These are phyloP conservation scores for Backusella tarrabulga DNA, from an alignment of 192 early-diverging fungal genomes.

Conservation along the genomic window DNA sequence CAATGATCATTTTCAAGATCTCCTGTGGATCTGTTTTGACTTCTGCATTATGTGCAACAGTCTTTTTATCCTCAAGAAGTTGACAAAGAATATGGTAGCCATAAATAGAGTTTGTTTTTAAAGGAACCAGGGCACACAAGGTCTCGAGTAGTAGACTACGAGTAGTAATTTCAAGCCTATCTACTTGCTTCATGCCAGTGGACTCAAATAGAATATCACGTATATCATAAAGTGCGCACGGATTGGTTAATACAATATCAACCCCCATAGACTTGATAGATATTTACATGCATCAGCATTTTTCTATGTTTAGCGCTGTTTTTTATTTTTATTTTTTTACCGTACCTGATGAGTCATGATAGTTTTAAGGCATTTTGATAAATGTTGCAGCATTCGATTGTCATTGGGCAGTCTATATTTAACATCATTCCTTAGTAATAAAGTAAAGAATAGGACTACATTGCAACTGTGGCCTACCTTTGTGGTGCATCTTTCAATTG, in stretches of 20 bases:
- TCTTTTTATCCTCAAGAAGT: constrained; percentile 21
- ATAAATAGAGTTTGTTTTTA: constrained; percentile 25
- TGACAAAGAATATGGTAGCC: constrained; percentile 34
- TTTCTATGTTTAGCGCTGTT: not conserved
- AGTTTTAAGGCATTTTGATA: constrained; percentile 38
- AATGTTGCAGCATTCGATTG: constrained; percentile 34
- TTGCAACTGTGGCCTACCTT: constrained; percentile 9
- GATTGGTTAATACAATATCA: constrained; percentile 26
- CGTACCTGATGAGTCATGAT: constrained; percentile 40
- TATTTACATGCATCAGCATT: no score
- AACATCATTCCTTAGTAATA: not conserved
- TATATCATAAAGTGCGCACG: constrained; percentile 28
- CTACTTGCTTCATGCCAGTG: constrained; percentile 22
- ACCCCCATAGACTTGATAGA: constrained; percentile 25
- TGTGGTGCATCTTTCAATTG: constrained; percentile 36
- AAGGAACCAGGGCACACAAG: constrained; percentile 26
- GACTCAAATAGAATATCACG: constrained; percentile 36
- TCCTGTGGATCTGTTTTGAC: constrained; percentile 30
- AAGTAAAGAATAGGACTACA: not conserved
- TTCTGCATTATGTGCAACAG: not conserved
- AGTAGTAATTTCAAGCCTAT: constrained; percentile 32
- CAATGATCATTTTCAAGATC: constrained; percentile 18
- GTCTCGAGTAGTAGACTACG: constrained; percentile 32
- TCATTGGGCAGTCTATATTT: constrained; percentile 23
- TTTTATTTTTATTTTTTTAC: not conserved